Base-by-base conservation (phyloP, 2,329 filamentous ascomycete genomes). In the Colletotrichum cuscutae region DNA sequence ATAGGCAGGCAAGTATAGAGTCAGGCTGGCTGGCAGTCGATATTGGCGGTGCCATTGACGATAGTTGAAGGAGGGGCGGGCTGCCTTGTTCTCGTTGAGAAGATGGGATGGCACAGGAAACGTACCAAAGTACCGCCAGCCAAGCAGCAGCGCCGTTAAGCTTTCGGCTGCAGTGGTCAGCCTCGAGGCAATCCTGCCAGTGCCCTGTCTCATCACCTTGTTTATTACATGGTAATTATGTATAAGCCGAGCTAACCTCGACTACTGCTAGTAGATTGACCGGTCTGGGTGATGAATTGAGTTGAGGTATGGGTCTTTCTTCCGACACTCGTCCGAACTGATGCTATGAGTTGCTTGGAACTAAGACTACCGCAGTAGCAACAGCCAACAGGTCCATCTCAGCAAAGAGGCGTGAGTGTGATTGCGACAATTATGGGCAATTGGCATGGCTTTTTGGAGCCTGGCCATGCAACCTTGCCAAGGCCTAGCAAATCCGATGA, bases 31-130 rank as follows among this genome's bases (percentile, higher is more conserved):
- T 49, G 56, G 9, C 22, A 46, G 26, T 30, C 60, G 54, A 56
- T 32, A 60, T 60, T 60, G 60, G 59, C 26, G 46, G 52, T 49
- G 66, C 60, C 46, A 57, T 61, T 65, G 42, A 54, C 65, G 42
- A 72, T 60, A 22, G 32, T 15, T 22, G 22, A 22, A 35, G 37
- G 19, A 59, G 22, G 35, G 15, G 42, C 12, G 28, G 42, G 52
- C 15, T 54, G 42, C 53, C 6, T 58, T 69, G 49, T 24, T 15
- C 35, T 30, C 30, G 13, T 24, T 37, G 53, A 46, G 37, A 37
- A 72, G 28, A 72, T 64, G 65, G 65, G 65, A 54, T 68, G 64
- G 46, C 58, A 72, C 30, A 52, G 57, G 37, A 42, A 63, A 32
- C 13, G 53, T 42, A 42, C 13, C 37, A 42, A 42, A 42, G 37